Base-by-base conservation (phyloP, 2,329 filamentous ascomycete species). In the Trichoderma sp. region DNA sequence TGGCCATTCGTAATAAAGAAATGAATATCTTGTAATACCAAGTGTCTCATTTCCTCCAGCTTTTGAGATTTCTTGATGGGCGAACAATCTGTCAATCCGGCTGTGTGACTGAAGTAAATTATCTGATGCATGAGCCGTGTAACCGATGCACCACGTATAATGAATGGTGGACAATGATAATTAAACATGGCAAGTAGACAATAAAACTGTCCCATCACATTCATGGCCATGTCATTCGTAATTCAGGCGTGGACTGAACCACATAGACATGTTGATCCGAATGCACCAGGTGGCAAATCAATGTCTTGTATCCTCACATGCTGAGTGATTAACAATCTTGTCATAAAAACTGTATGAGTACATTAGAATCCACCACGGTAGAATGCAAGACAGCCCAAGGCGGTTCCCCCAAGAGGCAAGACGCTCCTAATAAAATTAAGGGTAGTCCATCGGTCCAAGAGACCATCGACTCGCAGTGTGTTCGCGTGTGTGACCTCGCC, bases 371-470 rank as follows among this genome's bases (percentile, higher is more conserved):
- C 63, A 45, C 67, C 71, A 1, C 29, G 45, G 38, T 80, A 56
- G 21, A 83, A 71, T 1, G 79, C 74, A 27, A 74, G 72, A 24
- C 79, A 74, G 2, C 81, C 83, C 11, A 79, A 73, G 14, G 79
- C 68, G 6, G 82, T 79, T 6, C 83, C 82, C 50, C 75, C 78
- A 27, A 84, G 78, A 4, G 82, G 82, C 6, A 84, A 68, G 16
- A 83, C n/a, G 41, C 82, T 81, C 18, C 83, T 76, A 3, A 77
- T 77, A 14, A 83, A 67, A 71, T 84, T 84, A 72, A 84, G 76
- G 21, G 72, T 33, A 68, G 45, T 75, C 79, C 78, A 84, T 64
- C 56, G 77, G 11, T 72, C 67, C 31, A 81, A 31, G 18, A 81
- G 67, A 18, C 56, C 71, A 33, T 71, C 60, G 18, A 79, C 75